phyloP scores from a whole-genome alignment of 768 basidiomycete genomes.

The Auriscalpium orientale region DNA sequence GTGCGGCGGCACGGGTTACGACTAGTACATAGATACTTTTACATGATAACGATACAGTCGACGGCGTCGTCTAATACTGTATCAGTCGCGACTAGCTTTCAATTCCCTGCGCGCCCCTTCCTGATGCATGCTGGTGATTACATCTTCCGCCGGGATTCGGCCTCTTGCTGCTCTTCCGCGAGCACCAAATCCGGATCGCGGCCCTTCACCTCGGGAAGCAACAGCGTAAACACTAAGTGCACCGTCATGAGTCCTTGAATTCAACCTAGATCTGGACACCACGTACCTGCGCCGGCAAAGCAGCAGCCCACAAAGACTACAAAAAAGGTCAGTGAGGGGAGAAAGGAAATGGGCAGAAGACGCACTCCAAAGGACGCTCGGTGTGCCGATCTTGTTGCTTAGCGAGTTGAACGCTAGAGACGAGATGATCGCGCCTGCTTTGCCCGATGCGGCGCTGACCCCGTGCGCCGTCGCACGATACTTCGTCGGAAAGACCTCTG shows the following conservation, averaged over 20 bases:
- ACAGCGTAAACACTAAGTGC: slow-evolving; percentile 28
- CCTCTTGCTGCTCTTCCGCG: slow-evolving; percentile 28
- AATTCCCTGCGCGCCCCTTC: too few relatives aligned
- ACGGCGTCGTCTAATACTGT: too few relatives aligned
- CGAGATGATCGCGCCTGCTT: slow-evolving; percentile 70
- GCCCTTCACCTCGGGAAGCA: slow-evolving; percentile 44
- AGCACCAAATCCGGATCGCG: slow-evolving; percentile 44
- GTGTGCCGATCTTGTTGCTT: slow-evolving; percentile 52
- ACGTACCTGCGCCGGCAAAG: slow-evolving; percentile 44
- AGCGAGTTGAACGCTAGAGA: slow-evolving; percentile 67
- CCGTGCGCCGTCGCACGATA: slow-evolving; percentile 72
- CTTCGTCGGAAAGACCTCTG: slow-evolving; percentile 74
- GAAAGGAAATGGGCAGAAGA: slow-evolving; percentile 11
- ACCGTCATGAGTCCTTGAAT: neutral
- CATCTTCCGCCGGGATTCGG: too few relatives aligned
- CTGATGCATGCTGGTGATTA: too few relatives aligned
- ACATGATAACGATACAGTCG: too few relatives aligned
- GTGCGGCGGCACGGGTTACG: too few relatives aligned
- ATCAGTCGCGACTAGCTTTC: too few relatives aligned
- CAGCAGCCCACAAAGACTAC: slow-evolving; percentile 64
- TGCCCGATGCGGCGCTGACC: slow-evolving; percentile 65
- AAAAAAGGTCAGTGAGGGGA: neutral
- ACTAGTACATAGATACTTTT: too few relatives aligned
- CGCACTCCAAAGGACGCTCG: slow-evolving; percentile 65
- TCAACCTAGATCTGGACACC: neutral